Evolutionary conservation across 2,329 filamentous ascomycete genomes (phyloP), one percentile per base, ranked within the genome.

Genomic region (Lachnellula hyalina): DNA sequence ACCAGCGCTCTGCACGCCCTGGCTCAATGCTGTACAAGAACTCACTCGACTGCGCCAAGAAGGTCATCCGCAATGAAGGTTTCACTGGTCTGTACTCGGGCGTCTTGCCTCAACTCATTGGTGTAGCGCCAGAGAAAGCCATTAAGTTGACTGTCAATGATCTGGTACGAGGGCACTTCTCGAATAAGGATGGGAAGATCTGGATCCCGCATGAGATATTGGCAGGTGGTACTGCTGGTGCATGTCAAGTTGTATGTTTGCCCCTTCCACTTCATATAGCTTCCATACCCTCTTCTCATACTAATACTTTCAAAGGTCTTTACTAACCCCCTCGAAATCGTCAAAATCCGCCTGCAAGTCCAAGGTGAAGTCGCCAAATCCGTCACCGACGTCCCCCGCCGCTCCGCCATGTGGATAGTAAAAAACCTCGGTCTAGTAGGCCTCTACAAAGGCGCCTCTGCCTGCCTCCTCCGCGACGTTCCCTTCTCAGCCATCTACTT

Each of bases 101-200:
- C 69, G 90, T 99, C 19, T 73, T 96, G 51, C 94, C 94, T 11
- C 94, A 99, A 77, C 81, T 99, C 46, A 90, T 99, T 60, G 94
- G 94, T 72, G 94, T 99, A 46, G 94, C 94, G n/a, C 94, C 94
- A 2, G 94, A 99, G 73, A 99, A 99, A 79, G 94, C 94, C 64
- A 99, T 99, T 77, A 99, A 99, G 78, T 83, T 99, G 60, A 99
- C 94, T 0, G 92, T 99, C 67, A 99, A 99, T 73, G 94, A 99
- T 70, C 75, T 99, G 52, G 90, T 95, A 21, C 86, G 94, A 68
- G 80, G 82, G 8, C 79, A 81, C 62, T 86, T 92, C 67, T 88
- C 86, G 3, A 85, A 90, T 67, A 82, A 84, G 67, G 82, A 90
- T 42, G 87, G 88, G 49, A 77, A 83, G 56, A 96, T 99, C 67